Conservation (phyloP, 352 stramenopile species). For the Pythium biforme region DNA sequence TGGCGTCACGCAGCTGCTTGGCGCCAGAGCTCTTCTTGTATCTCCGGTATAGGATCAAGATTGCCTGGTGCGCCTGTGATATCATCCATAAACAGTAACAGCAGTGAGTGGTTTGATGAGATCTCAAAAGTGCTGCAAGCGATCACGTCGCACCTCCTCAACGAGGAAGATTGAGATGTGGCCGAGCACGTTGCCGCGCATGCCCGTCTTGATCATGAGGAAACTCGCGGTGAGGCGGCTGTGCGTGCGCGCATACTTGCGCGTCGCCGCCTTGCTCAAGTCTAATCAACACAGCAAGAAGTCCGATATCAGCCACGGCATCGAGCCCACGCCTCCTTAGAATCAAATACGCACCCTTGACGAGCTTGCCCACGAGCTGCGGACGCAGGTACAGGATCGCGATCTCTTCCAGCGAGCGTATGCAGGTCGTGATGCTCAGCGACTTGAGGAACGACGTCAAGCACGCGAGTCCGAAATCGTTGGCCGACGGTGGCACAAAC, state of each 20-base stretch:
- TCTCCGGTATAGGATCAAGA: slow-evolving; percentile 69
- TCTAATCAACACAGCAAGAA: slow-evolving; percentile 31
- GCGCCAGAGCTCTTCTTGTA: slow-evolving; percentile 33
- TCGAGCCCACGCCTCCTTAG: too few relatives aligned
- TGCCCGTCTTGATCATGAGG: slow-evolving; percentile 78
- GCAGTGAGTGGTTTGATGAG: not conserved
- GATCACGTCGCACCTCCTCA: slow-evolving; percentile 68
- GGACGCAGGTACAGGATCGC: slow-evolving; percentile 51
- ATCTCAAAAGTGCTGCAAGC: not conserved
- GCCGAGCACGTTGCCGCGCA: slow-evolving; percentile 69
- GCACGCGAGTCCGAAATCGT: slow-evolving; percentile 56
- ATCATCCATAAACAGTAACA: slow-evolving; percentile 4
- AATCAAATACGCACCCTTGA: slow-evolving; percentile 66
- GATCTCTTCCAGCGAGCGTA: slow-evolving; percentile 74
- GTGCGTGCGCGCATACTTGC: slow-evolving; percentile 72
- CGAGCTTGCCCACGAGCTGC: slow-evolving; percentile 69
- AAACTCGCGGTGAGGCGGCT: slow-evolving; percentile 49
- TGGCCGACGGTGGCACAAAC: slow-evolving; percentile 49
- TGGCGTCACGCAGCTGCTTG: slow-evolving; percentile 30
- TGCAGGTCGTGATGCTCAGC: slow-evolving; percentile 76
- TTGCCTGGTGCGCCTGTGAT: slow-evolving; percentile 59
- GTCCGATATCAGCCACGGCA: too few relatives aligned
- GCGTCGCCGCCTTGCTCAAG: slow-evolving; percentile 69
- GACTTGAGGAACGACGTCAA: slow-evolving; percentile 74
- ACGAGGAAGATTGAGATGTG: slow-evolving; percentile 83